Percentiles rank a stretch among this genome's conserved stretches.
Conservation (phyloP, 2,329 filamentous ascomycete genomes). For the Torrubiella hemipterigena region DNA sequence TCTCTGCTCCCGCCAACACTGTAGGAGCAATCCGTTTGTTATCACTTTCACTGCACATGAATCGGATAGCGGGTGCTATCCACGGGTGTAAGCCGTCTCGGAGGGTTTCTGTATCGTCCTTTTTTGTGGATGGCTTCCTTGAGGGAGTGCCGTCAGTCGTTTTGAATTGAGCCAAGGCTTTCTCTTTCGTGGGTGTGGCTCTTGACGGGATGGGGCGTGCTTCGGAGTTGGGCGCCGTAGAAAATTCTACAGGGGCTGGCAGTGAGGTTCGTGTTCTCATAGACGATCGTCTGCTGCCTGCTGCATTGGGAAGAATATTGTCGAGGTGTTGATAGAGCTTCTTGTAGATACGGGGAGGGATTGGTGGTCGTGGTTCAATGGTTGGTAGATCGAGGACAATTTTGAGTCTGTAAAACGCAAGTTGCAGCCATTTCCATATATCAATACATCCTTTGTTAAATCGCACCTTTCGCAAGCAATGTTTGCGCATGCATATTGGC, state of each 20-base stretch:
- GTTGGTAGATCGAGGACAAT: slow-evolving; percentile 64
- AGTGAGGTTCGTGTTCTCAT: slow-evolving; percentile 18
- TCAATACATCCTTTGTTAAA: no score
- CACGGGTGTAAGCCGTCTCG: slow-evolving; percentile 43
- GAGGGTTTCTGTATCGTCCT: no score
- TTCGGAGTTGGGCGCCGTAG: slow-evolving; percentile 14
- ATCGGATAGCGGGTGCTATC: slow-evolving; percentile 57
- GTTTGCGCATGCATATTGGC: slow-evolving; percentile 73
- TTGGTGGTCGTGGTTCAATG: slow-evolving; percentile 64
- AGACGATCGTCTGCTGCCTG: slow-evolving; percentile 17
- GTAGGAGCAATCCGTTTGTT: slow-evolving; percentile 55
- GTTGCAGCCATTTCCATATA: background rate
- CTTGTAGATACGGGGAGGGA: slow-evolving; percentile 70
- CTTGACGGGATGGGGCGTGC: slow-evolving; percentile 24
- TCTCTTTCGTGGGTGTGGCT: slow-evolving; percentile 34
- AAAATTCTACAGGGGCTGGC: slow-evolving; percentile 20
- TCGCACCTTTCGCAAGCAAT: slow-evolving; percentile 74
- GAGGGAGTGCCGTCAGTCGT: slow-evolving; percentile 20
- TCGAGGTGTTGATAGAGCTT: slow-evolving; percentile 74
- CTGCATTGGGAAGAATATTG: slow-evolving; percentile 45
- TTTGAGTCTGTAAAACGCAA: slow-evolving; percentile 49
- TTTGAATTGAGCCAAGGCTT: slow-evolving; percentile 29
- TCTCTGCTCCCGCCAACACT: slow-evolving; percentile 61
- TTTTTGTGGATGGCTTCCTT: no score
- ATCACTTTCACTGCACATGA: slow-evolving; percentile 46